These are phyloP conservation scores for Phanerochaete carnosa DNA, from an alignment of 768 basidiomycete genomes.

Conservation along the genomic window DNA sequence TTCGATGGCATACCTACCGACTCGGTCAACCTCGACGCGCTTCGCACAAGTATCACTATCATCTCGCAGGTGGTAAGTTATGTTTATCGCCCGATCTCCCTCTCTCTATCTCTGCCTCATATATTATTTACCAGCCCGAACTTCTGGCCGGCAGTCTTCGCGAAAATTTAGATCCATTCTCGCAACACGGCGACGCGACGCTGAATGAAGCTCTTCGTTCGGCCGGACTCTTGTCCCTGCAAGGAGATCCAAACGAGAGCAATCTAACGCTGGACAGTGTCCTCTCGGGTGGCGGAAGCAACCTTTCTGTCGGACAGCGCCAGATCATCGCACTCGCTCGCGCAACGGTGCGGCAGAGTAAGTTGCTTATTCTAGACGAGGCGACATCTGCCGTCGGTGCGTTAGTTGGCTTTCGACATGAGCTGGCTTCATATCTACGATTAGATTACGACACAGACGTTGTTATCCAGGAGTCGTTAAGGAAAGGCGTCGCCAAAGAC, in stretches of 20 bases:
- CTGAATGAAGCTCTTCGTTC: conserved; percentile 46
- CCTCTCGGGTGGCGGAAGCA: conserved; percentile 41
- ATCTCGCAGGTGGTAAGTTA: conserved; percentile 51
- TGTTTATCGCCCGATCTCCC: conserved; percentile 12
- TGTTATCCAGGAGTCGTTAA: conserved; percentile 53
- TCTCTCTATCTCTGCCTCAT: conserved; percentile 38
- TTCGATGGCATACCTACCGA: conserved; percentile 48
- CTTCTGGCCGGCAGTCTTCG: conserved; percentile 54
- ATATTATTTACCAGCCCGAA: conserved; percentile 41
- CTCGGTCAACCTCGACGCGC: conserved; percentile 48
- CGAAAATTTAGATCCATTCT: conserved; percentile 57
- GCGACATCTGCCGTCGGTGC: conserved; percentile 45
- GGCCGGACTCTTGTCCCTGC: conserved; percentile 42
- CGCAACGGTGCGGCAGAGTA: conserved; percentile 53
- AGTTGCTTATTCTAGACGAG: conserved; percentile 33
- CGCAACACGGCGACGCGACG: conserved; percentile 47
- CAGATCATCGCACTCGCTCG: conserved; percentile 61
- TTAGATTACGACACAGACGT: conserved; percentile 53
- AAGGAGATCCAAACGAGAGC: conserved; percentile 31
- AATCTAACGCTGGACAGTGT: conserved; percentile 40
- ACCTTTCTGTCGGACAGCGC: conserved; percentile 52
- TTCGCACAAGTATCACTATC: conserved; percentile 54
- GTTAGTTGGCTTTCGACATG: neutral
- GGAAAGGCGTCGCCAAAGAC: conserved; percentile 38
- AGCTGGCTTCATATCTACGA: neutral